Conservation (phyloP, 2,329 filamentous ascomycete species). For the Zasmidium cellare region DNA sequence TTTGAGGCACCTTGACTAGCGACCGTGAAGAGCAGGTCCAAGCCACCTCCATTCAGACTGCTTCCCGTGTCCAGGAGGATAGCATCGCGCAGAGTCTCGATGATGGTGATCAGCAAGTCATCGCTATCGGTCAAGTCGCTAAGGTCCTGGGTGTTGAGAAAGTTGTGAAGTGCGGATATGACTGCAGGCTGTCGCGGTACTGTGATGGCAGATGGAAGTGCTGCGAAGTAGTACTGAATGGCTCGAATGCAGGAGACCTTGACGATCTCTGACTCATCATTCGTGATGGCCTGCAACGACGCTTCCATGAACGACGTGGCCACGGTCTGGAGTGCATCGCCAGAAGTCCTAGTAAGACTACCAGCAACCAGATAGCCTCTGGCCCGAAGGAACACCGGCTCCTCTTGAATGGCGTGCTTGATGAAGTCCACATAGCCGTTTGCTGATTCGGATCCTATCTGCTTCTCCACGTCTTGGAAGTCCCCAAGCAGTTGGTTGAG, state of each 20-base stretch:
- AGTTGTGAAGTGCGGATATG: conserved; percentile 64
- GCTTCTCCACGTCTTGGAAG: conserved; percentile 73
- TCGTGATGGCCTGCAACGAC: conserved; percentile 72
- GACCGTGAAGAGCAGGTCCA: conserved; percentile 83
- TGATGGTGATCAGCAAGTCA: conserved; percentile 85
- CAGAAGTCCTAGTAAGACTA: conserved; percentile 69
- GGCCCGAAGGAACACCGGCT: conserved; percentile 77
- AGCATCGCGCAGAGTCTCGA: conserved; percentile 79
- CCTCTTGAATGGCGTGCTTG: conserved; percentile 69
- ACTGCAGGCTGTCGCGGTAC: conserved; percentile 62
- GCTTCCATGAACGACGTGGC: conserved; percentile 68
- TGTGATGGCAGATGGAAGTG: conserved; percentile 52
- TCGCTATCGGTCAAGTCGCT: conserved; percentile 84
- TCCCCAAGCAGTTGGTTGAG: conserved; percentile 83
- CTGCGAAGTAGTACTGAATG: conserved; percentile 66
- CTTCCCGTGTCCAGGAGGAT: conserved; percentile 78
- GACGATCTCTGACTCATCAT: conserved; percentile 81
- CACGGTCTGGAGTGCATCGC: conserved; percentile 52
- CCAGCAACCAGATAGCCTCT: conserved; percentile 86
- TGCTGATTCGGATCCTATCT: conserved; percentile 68
- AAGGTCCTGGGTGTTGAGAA: conserved; percentile 77
- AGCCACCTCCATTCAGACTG: conserved; percentile 70
- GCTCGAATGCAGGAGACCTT: conserved; percentile 90
- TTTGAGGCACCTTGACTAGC: conserved; percentile 86
- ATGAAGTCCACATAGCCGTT: conserved; percentile 78